Conservation (phyloP, 345 rosid species). For the Gossypium stocksii region DNA sequence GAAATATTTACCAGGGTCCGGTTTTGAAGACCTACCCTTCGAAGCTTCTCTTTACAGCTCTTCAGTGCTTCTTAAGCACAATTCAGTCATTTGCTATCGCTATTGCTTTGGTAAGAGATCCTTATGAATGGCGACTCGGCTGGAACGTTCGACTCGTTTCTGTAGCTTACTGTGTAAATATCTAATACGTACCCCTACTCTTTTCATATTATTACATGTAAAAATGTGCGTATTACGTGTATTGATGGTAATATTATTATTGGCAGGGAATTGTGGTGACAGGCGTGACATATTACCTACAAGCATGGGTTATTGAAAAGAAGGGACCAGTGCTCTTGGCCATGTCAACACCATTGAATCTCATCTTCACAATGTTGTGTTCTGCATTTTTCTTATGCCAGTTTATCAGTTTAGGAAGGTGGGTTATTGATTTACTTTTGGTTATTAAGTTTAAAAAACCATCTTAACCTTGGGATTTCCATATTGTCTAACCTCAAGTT, state of each 20-base stretch:
- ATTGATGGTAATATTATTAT: background rate
- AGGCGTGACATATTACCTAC: constrained; percentile 74
- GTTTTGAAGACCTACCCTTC: constrained; percentile 69
- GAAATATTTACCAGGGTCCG: constrained; percentile 36
- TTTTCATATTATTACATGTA: background rate
- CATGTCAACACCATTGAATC: constrained; percentile 74
- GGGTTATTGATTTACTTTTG: background rate
- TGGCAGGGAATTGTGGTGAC: constrained; percentile 85
- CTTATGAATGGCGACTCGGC: constrained; percentile 66
- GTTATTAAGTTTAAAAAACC: background rate
- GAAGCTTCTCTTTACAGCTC: constrained; percentile 74
- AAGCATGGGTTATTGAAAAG: constrained; percentile 88
- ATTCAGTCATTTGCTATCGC: constrained; percentile 74
- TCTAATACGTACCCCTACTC: background rate
- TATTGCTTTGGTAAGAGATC: constrained; percentile 68
- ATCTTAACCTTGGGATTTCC: background rate
- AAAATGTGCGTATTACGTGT: background rate
- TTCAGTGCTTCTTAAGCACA: constrained; percentile 71
- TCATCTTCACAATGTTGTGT: constrained; percentile 57
- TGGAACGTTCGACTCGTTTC: constrained; percentile 77
- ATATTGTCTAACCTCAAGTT: constrained; percentile 2
- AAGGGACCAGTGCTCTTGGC: constrained; percentile 90
- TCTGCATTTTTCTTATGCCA: constrained; percentile 66
- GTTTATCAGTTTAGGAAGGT: constrained; percentile 73
- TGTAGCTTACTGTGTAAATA: constrained; percentile 71